A percentile compares a stretch with the other conserved stretches of the same genome.
These are phyloP conservation scores for Fraxinus floribunda DNA, from an alignment of 305 asterid species.

Conservation along the genomic window DNA sequence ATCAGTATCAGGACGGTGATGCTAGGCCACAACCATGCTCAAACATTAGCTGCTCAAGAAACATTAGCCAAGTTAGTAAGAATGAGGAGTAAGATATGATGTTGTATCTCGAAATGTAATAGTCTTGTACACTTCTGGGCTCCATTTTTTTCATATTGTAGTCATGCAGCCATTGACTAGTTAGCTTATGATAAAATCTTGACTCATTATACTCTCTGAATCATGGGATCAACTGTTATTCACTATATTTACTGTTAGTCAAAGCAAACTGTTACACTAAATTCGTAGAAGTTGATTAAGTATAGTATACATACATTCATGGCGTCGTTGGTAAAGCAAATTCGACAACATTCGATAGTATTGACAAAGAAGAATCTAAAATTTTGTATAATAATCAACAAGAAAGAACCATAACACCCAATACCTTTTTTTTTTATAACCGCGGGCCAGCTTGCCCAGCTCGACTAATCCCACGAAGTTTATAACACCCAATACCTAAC, in stretches of 20 bases:
- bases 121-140: not conserved
- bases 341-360: not conserved
- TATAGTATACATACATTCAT: not conserved
- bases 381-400: not conserved
- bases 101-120: not conserved
- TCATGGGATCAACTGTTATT: not conserved
- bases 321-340: not conserved
- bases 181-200: not conserved
- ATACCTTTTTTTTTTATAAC: not conserved
- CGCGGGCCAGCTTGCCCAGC: too few species aligned
- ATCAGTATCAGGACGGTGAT: conserved; percentile 87
- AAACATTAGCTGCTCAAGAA: conserved; percentile 85
- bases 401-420: not conserved
- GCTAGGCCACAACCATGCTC: conserved; percentile 86
- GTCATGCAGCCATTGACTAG: not conserved
- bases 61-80: conserved; percentile 84
- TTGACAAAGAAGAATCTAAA: not conserved
- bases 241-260: not conserved
- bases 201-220: not conserved
- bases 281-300: not conserved
- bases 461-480: too few species aligned
- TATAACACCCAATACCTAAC: not conserved
- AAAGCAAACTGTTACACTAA: not conserved
- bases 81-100: conserved; percentile 81
- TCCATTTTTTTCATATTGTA: conserved; percentile 20